Percentiles rank a stretch among this genome's conserved stretches.
Conservation (phyloP, 306 rosid species). For the Fagus crenata region DNA sequence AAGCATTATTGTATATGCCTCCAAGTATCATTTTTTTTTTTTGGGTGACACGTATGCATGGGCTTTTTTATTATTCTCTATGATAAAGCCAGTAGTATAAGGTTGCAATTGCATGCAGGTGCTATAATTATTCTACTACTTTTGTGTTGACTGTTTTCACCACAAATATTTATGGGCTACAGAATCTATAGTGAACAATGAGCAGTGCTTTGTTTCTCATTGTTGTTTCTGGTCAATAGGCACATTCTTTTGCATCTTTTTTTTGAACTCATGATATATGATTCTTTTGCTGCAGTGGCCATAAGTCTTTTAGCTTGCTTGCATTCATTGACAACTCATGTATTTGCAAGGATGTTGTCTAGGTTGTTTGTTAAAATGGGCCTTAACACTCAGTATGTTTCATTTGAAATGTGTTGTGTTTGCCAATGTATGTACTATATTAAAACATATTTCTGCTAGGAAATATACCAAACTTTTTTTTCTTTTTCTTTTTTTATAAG, state of each 20-base stretch:
- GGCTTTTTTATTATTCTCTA: not conserved
- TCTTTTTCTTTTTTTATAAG: not conserved
- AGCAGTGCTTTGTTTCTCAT: not conserved
- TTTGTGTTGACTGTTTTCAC: not conserved
- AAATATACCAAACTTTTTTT: not conserved
- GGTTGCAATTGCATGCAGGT: not conserved
- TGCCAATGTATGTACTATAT: not conserved
- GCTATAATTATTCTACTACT: not conserved
- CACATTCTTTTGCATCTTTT: not conserved
- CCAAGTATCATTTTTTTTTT: not conserved
- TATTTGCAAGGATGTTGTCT: not conserved
- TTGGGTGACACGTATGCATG: not conserved
- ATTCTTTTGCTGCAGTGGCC: not conserved
- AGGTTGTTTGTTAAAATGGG: not conserved
- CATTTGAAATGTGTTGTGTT: not conserved
- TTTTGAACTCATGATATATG: not conserved
- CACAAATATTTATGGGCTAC: not conserved
- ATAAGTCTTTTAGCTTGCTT: not conserved
- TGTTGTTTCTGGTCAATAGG: not conserved
- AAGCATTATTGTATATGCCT: not conserved
- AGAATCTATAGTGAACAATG: not conserved
- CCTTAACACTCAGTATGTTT: not conserved
- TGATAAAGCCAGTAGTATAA: not conserved
- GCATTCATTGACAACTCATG: not conserved
- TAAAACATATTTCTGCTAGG: not conserved